A percentile compares a stretch with the other conserved stretches of the same genome.
These are phyloP conservation scores for Phaeosphaeria sp. DNA, from an alignment of 2,329 filamentous ascomycete genomes.

Conservation along the genomic window DNA sequence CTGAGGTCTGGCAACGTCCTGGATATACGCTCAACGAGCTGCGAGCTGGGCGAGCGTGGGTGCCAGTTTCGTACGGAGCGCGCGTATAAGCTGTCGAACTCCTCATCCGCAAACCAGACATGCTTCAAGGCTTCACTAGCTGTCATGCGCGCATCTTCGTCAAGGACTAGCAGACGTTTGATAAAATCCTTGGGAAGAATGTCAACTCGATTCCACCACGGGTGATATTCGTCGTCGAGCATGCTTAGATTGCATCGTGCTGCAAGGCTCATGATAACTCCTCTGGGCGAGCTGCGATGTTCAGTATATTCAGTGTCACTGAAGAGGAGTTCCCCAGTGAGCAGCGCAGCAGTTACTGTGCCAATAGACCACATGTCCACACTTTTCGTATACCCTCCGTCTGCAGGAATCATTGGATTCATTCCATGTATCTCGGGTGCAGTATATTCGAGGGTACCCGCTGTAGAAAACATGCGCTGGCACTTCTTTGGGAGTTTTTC, in stretches of 20 bases:
- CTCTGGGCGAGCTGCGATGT: constrained; percentile 28
- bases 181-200: constrained; percentile 61
- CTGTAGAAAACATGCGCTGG: constrained; percentile 59
- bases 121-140: constrained; percentile 61
- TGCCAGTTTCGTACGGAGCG: constrained; percentile 58
- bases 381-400: constrained; percentile 61
- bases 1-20: background rate
- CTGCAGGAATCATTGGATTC: constrained; percentile 31
- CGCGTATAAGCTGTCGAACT: constrained; percentile 59
- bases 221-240: constrained; percentile 49
- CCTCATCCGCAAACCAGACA: constrained; percentile 62
- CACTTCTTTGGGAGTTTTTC: constrained; percentile 7
- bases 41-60: constrained; percentile 44
- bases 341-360: constrained; percentile 58
- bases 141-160: constrained; percentile 59
- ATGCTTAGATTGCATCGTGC: constrained; percentile 51
- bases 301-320: constrained; percentile 40
- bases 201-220: constrained; percentile 53
- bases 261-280: constrained; percentile 43
- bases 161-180: constrained; percentile 56
- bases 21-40: constrained; percentile 37
- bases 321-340: constrained; percentile 60
- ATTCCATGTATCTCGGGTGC: constrained; percentile 57
- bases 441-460: constrained; percentile 64
- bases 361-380: constrained; percentile 71